Evolutionary conservation across 2,329 filamentous ascomycete genomes (phyloP).

Genomic region (Emergomyces pasteurianus): DNA sequence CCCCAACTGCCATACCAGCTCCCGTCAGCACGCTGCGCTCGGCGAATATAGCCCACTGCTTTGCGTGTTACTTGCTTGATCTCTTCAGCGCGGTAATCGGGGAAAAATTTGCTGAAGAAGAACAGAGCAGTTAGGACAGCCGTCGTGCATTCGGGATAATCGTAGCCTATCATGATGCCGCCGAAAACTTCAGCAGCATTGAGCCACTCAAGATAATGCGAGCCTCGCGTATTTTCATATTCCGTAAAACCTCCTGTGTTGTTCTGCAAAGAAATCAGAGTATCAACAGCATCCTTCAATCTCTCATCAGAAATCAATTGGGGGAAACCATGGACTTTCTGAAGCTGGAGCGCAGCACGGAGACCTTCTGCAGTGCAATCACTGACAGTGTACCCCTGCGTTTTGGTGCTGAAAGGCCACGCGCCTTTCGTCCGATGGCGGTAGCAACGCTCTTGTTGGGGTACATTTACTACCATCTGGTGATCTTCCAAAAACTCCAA

Average conservation of each 20-base stretch:
- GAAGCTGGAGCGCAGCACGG: constrained; percentile 74
- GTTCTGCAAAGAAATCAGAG: constrained; percentile 85
- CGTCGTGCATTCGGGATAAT: constrained; percentile 96
- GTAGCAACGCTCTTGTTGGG: constrained; percentile 69
- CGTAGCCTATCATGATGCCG: constrained; percentile 96
- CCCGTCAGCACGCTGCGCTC: constrained; percentile 66
- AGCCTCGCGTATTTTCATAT: constrained; percentile 74
- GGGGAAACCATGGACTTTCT: constrained; percentile 65
- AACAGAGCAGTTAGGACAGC: constrained; percentile 81
- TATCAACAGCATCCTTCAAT: constrained; percentile 79
- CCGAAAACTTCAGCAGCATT: constrained; percentile 97
- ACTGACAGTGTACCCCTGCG: constrained; percentile 88
- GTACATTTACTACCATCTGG: constrained; percentile 75
- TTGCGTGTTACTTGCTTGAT: constrained; percentile 60
- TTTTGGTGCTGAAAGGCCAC: constrained; percentile 89
- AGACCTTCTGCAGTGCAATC: constrained; percentile 89
- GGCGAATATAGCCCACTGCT: constrained; percentile 73
- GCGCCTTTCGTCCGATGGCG: constrained; percentile 83
- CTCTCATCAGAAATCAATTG: constrained; percentile 61
- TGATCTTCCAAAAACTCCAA: constrained; percentile 80
- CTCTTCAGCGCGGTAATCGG: constrained; percentile 63
- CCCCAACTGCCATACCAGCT: constrained; percentile 98
- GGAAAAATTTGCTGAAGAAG: constrained; percentile 70
- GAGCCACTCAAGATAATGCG: constrained; percentile 65
- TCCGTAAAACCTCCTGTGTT: constrained; percentile 73